These are phyloP conservation scores for Metschnikowia gruessii DNA, from an alignment of 805 yeast species.

Conservation along the genomic window DNA sequence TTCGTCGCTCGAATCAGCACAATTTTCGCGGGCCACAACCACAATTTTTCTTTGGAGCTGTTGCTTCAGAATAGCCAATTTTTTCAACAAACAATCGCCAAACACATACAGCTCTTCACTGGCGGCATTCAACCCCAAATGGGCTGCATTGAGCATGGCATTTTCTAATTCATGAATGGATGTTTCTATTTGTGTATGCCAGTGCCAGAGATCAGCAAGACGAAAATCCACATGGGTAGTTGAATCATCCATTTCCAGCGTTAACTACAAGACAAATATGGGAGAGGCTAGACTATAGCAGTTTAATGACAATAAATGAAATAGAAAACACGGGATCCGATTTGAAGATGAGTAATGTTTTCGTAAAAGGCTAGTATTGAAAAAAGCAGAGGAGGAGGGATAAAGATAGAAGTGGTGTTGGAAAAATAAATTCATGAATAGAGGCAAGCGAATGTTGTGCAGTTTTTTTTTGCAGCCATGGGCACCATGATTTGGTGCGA, in stretches of 20 bases:
- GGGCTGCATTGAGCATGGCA: neutral
- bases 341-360: too few species aligned
- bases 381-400: too few species aligned
- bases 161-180: slow-evolving; percentile 2
- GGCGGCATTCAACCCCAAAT: neutral
- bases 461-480: too few species aligned
- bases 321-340: too few species aligned
- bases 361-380: too few species aligned
- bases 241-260: neutral
- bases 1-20: neutral
- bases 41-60: slow-evolving; percentile 1
- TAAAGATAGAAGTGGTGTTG: too few species aligned
- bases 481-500: too few species aligned
- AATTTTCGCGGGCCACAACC: neutral
- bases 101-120: neutral
- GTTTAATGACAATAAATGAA: too few species aligned
- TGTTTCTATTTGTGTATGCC: slow-evolving; percentile 5
- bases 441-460: too few species aligned
- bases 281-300: too few species aligned
- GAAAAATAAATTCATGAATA: too few species aligned
- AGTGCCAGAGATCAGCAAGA: slow-evolving; percentile 7
- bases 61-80: neutral
- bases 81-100: neutral
- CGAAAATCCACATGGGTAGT: neutral
- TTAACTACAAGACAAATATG: too few species aligned